phyloP scores from a whole-genome alignment of 371 early-diverging fungal genomes.

The Rhizopus arrhizus region DNA sequence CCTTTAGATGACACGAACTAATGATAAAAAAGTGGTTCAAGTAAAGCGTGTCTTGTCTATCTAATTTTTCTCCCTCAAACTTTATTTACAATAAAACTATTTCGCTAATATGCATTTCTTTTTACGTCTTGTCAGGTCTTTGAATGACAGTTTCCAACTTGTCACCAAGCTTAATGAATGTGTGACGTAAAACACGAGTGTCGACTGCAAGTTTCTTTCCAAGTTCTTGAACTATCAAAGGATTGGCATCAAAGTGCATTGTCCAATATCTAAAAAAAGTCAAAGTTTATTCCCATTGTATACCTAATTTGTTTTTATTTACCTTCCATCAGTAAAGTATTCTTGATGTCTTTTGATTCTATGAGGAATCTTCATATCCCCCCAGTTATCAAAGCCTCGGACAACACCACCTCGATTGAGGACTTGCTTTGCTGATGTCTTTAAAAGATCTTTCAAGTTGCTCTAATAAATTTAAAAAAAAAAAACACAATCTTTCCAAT shows the following conservation, averaged over 20 bases:
- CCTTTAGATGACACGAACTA: too few species aligned
- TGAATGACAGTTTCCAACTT: slow-evolving; percentile 61
- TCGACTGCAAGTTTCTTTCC: slow-evolving; percentile 68
- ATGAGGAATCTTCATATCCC: slow-evolving; percentile 61
- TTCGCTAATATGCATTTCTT: too few species aligned
- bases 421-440: slow-evolving; percentile 68
- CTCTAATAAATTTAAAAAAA: slow-evolving; percentile 33
- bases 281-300: not conserved
- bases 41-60: too few species aligned
- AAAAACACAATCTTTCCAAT: not conserved
- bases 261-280: slow-evolving; percentile 63
- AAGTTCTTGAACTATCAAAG: slow-evolving; percentile 60
- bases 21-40: too few species aligned
- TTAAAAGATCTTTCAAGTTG: slow-evolving; percentile 67
- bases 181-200: slow-evolving; percentile 77
- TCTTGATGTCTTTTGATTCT: slow-evolving; percentile 72
- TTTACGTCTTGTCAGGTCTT: slow-evolving; percentile 62
- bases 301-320: slow-evolving; percentile 5
- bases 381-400: slow-evolving; percentile 71
- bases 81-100: too few species aligned
- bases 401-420: slow-evolving; percentile 81
- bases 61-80: too few species aligned
- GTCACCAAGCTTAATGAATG: slow-evolving; percentile 74
- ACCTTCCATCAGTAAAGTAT: slow-evolving; percentile 67
- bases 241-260: slow-evolving; percentile 82